Evolutionary conservation across 352 stramenopile genomes (phyloP), one percentile per base, ranked within the genome.

Genomic region (Plasmopara halstedii): DNA sequence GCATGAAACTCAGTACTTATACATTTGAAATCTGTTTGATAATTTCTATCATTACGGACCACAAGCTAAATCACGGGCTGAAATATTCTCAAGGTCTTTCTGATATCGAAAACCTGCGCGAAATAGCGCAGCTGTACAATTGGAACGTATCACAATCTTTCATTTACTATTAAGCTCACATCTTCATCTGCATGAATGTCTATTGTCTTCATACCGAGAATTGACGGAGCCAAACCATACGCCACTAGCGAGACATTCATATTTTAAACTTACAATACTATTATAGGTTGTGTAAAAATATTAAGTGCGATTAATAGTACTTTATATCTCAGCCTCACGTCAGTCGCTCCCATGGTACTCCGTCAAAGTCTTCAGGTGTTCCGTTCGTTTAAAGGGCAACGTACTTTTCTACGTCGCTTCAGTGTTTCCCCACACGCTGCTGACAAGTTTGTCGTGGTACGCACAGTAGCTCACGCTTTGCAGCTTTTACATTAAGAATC

Each of bases 361-460:
- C 70, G 73, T 59, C 68, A 73, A 52, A 65, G 70, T 44, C 64
- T 88, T 58, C 58, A 73, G 56, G 62, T 67, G 42, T 57, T 83
- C 46, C 69, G 62, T 41, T 60, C 53, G 34, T 52, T 63, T 53
- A 53, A 61, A 29, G 47, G 61, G n/a, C 70, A 66, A 51, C 66
- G 71, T 43, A 49, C 52, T 9, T 32, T 56, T 15, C 21, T 56
- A 13, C 69, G 72, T 39, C 54, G 61, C 31, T 81, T 84, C 54
- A 75, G 61, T 42, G 46, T 68, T 22, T 61, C 67, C 8, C 59
- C 67, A 38, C 77, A 86, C 56, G 74, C 77, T 15, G 77, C 77
- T 34, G 77, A 88, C 56, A 86, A 88, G 58, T 85, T 88, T 53
- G 62, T 81, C 6, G 62, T 88, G 67, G 76, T 87, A 41, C 55